Evolutionary conservation across 2,329 filamentous ascomycete species (phyloP).

Genomic region (Septoria petroselini): DNA sequence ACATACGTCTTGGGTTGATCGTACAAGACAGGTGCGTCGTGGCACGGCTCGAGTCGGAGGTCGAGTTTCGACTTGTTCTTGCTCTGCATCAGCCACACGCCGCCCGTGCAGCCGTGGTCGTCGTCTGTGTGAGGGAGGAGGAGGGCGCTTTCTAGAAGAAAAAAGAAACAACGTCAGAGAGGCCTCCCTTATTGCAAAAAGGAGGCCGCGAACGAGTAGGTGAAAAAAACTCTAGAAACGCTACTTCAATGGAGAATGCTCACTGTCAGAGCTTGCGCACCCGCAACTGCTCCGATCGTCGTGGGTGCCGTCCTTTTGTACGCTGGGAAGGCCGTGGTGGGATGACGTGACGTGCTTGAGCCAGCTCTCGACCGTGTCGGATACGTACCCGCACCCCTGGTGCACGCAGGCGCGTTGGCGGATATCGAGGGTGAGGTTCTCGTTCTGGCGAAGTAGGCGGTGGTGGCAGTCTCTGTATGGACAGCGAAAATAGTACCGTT

Average conservation of each 20-base stretch:
- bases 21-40: not conserved
- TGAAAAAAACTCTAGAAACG: no score
- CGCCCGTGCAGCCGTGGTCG: not conserved
- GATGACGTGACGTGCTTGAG: slow-evolving; percentile 16
- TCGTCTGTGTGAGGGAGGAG: no score
- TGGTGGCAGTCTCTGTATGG: slow-evolving; percentile 16
- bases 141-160: not conserved
- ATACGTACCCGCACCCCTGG: slow-evolving; percentile 21
- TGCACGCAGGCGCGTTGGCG: slow-evolving; percentile 20
- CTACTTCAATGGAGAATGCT: not conserved
- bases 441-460: slow-evolving; percentile 13
- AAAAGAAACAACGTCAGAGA: no score
- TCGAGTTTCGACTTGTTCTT: slow-evolving; percentile 2
- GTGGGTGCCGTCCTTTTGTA: not conserved
- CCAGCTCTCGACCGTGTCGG: slow-evolving; percentile 19
- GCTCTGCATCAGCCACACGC: not conserved
- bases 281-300: not conserved
- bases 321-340: slow-evolving; percentile 12
- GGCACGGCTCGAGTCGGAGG: not conserved
- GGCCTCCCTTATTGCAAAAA: no score
- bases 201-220: not conserved
- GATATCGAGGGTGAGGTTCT: slow-evolving; percentile 15
- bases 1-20: slow-evolving; percentile 8
- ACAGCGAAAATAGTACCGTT: slow-evolving; percentile 18
- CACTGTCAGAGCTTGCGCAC: slow-evolving; percentile 8